Base-by-base conservation (phyloP, 106 monocot species). In the Amphibolis antarctica region DNA sequence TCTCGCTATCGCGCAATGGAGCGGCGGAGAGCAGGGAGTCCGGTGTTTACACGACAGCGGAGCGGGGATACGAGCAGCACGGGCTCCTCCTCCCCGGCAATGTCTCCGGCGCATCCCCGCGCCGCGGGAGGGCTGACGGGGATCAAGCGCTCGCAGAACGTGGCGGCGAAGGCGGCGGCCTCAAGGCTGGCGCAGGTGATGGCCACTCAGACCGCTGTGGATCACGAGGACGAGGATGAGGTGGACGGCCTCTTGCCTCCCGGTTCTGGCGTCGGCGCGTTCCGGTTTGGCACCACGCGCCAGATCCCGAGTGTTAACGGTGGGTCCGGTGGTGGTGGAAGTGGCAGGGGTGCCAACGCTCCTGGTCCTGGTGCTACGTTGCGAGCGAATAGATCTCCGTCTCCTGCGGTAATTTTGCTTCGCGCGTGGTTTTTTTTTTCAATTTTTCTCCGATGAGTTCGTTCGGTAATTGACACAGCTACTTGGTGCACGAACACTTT, bases 181-280 rank as follows among this genome's bases (percentile, higher is more conserved):
- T 83, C 83, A 13, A 69, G 86, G 29, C 84, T 87, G 43, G 83
- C 91, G 28, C 83, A 83, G 76, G 91, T 91, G 17, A 91, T 92
- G 86, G 84, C 86, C 9, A 78, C 84, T 20, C 86, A 92, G 74
- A 78, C 49, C 28, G 72, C 77, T 14, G 72, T 64, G 24, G 79
- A 45, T 10, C 68, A 65, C 19, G 82, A 79, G 9, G 87, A 82
- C 25, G 67, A 76, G 6, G 84, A 83, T 10, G 83, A 42, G 18
- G 75, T 68, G 7, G 66, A 57, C 20, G 62, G 47, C 11, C 53
- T 70, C 10, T 50, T 66, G 10, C 28, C 74, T 15, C 27, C 44
- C 42, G 56, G 56, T 24, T 58, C 58, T 58, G 59, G 52, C 0
- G 45, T 28, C 53, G 12, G 36, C 25, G 59, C 65, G 18, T 53